Evolutionary conservation across 83 land plant genomes (phyloP).

Genomic region (Diphasiastrum complanatum): DNA sequence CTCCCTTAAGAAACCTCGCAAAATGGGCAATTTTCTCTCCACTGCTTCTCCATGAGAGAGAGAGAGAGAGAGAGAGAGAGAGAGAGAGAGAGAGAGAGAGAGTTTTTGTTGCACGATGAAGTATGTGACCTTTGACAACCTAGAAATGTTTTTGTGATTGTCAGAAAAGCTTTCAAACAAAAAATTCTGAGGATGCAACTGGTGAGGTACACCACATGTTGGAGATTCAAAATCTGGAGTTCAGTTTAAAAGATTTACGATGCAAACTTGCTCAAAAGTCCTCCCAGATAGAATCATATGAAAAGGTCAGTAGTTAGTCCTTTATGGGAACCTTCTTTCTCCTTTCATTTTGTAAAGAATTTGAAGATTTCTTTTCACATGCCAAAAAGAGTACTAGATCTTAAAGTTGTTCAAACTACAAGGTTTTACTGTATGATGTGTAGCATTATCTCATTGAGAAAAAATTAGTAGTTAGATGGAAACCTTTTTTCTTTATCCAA

Average conservation of each 20-base stretch:
- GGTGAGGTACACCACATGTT: slow-evolving; percentile 24
- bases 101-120: no score
- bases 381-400: no score
- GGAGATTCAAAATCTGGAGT: slow-evolving; percentile 25
- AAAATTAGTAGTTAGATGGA: no score
- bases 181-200: slow-evolving; percentile 25
- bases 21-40: background rate
- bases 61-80: no score
- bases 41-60: background rate
- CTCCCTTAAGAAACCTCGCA: background rate
- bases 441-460: no score
- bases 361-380: no score
- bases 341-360: background rate
- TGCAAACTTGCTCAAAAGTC: slow-evolving; percentile 27
- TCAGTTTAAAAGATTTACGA: slow-evolving; percentile 17
- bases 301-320: slow-evolving; percentile 22
- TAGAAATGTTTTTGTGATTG: background rate
- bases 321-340: background rate
- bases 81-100: no score
- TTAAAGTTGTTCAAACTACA: no score
- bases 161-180: slow-evolving; percentile 25
- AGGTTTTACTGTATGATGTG: no score
- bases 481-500: no score
- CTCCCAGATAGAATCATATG: slow-evolving; percentile 27
- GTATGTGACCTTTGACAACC: background rate